These are phyloP conservation scores for Alternaria brassicicola DNA, from an alignment of 2,329 filamentous ascomycete genomes.

Conservation along the genomic window DNA sequence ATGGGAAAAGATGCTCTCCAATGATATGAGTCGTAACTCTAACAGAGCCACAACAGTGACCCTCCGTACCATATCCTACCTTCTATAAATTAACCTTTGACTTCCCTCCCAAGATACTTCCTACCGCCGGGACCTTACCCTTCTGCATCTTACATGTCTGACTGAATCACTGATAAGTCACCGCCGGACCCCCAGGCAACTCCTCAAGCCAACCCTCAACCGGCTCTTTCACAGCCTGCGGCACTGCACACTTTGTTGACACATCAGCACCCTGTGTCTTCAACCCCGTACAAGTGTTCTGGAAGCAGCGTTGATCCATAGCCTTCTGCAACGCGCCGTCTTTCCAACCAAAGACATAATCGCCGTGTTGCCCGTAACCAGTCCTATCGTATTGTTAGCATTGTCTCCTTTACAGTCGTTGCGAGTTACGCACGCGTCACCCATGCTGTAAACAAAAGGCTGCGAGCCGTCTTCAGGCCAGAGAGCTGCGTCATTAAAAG, in stretches of 20 bases:
- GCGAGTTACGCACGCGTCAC: conserved; percentile 43
- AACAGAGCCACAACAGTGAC: too few relatives aligned
- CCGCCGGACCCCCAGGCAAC: conserved; percentile 23
- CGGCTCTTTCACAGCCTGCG: conserved; percentile 29
- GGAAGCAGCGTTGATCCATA: conserved; percentile 45
- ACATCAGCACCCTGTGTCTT: conserved; percentile 27
- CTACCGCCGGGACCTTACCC: too few relatives aligned
- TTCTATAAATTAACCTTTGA: too few relatives aligned
- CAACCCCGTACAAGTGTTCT: conserved; percentile 42
- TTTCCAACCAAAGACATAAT: conserved; percentile 54
- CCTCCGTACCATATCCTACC: too few relatives aligned
- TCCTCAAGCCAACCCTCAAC: conserved; percentile 28
- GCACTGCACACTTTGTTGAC: conserved; percentile 24
- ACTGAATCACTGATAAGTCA: conserved; percentile 12
- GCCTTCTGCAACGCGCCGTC: conserved; percentile 55
- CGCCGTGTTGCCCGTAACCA: conserved; percentile 35
- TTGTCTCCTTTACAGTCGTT: too few relatives aligned
- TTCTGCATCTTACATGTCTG: background rate
- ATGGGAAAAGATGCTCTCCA: too few relatives aligned
- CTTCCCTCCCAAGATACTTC: background rate
- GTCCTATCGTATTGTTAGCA: conserved; percentile 16
- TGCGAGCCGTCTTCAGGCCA: conserved; percentile 35
- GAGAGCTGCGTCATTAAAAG: conserved; percentile 32
- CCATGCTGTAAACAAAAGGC: conserved; percentile 39
- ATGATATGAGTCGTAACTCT: too few relatives aligned